These are phyloP conservation scores for Wickerhamomyces alni DNA, from an alignment of 805 yeast genomes.

Conservation along the genomic window DNA sequence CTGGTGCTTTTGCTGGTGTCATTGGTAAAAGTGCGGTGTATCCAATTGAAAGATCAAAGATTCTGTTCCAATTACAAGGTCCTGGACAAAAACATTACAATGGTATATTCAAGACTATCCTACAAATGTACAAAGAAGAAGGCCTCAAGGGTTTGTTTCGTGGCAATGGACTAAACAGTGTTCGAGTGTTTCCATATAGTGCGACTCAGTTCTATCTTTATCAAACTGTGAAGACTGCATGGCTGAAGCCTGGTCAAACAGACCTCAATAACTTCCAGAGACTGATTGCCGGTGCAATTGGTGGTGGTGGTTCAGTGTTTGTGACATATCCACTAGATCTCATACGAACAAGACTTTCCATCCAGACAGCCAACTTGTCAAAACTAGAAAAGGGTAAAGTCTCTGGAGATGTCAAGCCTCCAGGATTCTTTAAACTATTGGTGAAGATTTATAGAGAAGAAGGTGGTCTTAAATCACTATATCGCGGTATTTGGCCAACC, in stretches of 20 bases:
- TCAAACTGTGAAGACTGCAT: conserved; percentile 49
- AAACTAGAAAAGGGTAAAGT: conserved; percentile 38
- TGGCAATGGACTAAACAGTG: conserved; percentile 87
- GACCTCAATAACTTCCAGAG: conserved; percentile 52
- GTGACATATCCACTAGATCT: conserved; percentile 91
- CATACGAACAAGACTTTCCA: conserved; percentile 81
- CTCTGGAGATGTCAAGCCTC: conserved; percentile 40
- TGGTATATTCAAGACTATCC: conserved; percentile 72
- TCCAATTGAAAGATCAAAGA: conserved; percentile 93
- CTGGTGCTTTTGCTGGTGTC: conserved; percentile 79
- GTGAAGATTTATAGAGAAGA: conserved; percentile 59
- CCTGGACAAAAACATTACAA: conserved; percentile 38
- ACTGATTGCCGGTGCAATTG: conserved; percentile 69
- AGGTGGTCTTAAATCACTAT: conserved; percentile 76
- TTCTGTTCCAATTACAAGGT: conserved; percentile 83
- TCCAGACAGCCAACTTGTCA: conserved; percentile 71
- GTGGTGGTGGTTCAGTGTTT: conserved; percentile 74
- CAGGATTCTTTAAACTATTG: conserved; percentile 62
- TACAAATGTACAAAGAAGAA: conserved; percentile 80
- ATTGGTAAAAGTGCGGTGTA: conserved; percentile 87
- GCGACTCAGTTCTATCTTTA: conserved; percentile 91
- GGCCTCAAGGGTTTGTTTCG: conserved; percentile 87
- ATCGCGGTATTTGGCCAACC: conserved; percentile 87
- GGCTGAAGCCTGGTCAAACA: conserved; percentile 23
- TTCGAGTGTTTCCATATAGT: conserved; percentile 87